A percentile compares a stretch with the other conserved stretches of the same genome.
phyloP scores from a whole-genome alignment of 306 rosid genomes.

The Hippophae gyantsensis region DNA sequence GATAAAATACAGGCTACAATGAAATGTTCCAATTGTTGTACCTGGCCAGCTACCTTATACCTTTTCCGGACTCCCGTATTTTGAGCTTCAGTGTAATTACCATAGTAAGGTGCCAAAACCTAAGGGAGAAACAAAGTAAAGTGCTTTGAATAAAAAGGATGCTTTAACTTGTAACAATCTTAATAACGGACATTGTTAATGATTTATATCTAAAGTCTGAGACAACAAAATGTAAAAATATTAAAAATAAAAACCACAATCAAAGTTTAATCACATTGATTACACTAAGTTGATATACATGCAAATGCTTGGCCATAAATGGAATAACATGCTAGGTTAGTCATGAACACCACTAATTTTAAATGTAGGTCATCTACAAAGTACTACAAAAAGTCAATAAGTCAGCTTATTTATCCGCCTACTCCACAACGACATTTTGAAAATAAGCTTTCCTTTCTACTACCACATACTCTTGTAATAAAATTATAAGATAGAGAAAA shows the following conservation, averaged over 20 bases:
- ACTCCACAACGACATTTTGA: neutral
- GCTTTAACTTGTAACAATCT: neutral
- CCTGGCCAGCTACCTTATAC: conserved; percentile 79
- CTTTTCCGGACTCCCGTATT: conserved; percentile 51
- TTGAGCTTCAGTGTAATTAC: conserved; percentile 50
- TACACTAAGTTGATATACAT: no score
- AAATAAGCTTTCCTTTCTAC: neutral
- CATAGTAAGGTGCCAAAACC: conserved; percentile 78
- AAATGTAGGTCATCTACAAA: no score
- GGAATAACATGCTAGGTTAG: no score
- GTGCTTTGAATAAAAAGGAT: conserved; percentile 4
- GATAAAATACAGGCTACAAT: conserved; percentile 14
- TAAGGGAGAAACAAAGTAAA: conserved; percentile 24
- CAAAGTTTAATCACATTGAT: no score
- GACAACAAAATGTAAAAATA: neutral
- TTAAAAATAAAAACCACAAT: no score
- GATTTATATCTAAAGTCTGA: neutral
- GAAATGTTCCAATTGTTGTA: conserved; percentile 25
- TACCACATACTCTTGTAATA: neutral
- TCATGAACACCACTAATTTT: no score
- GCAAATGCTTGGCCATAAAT: no score
- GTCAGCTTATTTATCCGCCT: no score
- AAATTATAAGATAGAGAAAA: conserved; percentile 9
- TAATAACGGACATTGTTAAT: neutral
- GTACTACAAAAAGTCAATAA: no score